phyloP scores from a whole-genome alignment of 371 early-diverging fungal genomes.

The Lichtheimia corymbifera region DNA sequence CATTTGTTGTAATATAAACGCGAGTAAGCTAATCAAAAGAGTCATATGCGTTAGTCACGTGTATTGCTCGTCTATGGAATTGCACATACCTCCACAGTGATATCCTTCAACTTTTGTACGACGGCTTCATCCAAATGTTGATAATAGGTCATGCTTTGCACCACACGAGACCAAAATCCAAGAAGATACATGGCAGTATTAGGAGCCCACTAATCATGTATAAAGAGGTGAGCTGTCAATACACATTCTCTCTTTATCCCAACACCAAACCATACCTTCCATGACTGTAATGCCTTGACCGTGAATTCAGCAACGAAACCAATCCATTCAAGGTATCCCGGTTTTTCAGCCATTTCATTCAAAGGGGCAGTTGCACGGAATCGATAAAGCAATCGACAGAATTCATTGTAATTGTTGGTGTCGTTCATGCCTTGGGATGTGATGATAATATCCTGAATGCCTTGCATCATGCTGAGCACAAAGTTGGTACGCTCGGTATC shows the following conservation, averaged over 20 bases:
- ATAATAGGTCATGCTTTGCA: constrained; percentile 64
- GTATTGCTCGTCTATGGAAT: not conserved
- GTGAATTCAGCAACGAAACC: constrained; percentile 74
- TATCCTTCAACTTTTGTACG: constrained; percentile 45
- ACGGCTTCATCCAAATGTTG: constrained; percentile 39
- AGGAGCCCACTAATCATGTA: constrained; percentile 62
- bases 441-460: constrained; percentile 68
- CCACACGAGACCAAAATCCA: constrained; percentile 83
- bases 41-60: not conserved
- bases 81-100: constrained; percentile 33
- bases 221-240: not conserved
- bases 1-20: constrained; percentile 55
- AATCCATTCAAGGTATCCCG: constrained; percentile 75
- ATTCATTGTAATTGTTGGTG: constrained; percentile 80
- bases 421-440: constrained; percentile 69
- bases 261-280: constrained; percentile 57
- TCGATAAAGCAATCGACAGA: constrained; percentile 81
- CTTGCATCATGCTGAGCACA: constrained; percentile 70
- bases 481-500: constrained; percentile 72
- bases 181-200: constrained; percentile 80
- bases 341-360: constrained; percentile 72
- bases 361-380: constrained; percentile 82
- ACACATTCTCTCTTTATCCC: not conserved
- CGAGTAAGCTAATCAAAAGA: constrained; percentile 34
- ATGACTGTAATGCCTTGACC: constrained; percentile 69